Evolutionary conservation across 2,329 filamentous ascomycete species (phyloP), one percentile per base, ranked within the genome.

Genomic region (Aspergillus sp.): DNA sequence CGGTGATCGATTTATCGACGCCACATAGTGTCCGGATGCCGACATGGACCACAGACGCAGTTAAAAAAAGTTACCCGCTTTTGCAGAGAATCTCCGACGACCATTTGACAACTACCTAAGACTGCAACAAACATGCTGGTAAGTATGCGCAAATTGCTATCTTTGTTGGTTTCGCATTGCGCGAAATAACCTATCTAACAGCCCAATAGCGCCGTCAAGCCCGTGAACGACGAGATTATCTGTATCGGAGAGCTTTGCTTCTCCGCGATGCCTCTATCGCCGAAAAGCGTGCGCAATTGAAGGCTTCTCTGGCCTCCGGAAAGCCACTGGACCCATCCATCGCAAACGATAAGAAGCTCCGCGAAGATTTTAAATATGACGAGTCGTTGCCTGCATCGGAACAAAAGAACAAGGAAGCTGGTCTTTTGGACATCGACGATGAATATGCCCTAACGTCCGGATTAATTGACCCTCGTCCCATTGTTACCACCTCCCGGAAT

Each of bases 371-470:
- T 72, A 90, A 90, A 64, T 98, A 91, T 66, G 93, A 98, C 65
- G 91, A 96, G 69, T 88, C 88, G 3, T 74, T 82, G 20, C 78
- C 89, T 49, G 81, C 85, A 45, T 44, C 51, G 43, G 60, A 60
- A 38, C 60, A 63, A 42, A 59, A 67, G 19, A 88, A 95, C 61
- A 90, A 96, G 66, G 95, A 95, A 63, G 81, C 84, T 15, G 85
- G 90, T 51, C 77, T 94, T 78, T 85, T 64, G 25, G 90, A 91
- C 32, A 82, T 97, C 41, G 84, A 94, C 44, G 91, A 96, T 60
- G 91, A 97, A 72, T 97, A 96, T 67, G 82, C 86, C 20, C 83
- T 90, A 57, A 80, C 96, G 1, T 93, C 87, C n/a, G 93, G 93
- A 27, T 82, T 97, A 35, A 82, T 93, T 33, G 93, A 97, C 58